phyloP scores from a whole-genome alignment of 305 asterid species.

The Solanum chacoense region DNA sequence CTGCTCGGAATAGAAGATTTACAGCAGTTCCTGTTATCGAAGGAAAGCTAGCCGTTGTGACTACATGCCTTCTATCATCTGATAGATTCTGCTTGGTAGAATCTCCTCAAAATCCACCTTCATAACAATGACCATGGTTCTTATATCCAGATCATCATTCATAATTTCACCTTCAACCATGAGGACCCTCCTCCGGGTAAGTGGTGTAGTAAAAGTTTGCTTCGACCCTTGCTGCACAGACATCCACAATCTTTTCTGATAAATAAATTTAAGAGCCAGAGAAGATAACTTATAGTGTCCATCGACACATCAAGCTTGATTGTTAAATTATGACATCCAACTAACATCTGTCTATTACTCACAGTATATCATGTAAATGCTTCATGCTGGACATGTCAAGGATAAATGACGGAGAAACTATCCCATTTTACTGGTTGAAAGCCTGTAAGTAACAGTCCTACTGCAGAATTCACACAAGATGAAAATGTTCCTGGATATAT shows the following conservation, averaged over 20 bases:
- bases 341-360: neutral
- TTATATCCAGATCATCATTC: slow-evolving; percentile 65
- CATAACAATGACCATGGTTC: slow-evolving; percentile 76
- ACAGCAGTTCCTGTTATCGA: slow-evolving; percentile 98
- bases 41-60: slow-evolving; percentile 97
- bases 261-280: slow-evolving; percentile 7
- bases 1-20: slow-evolving; percentile 90
- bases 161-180: slow-evolving; percentile 51
- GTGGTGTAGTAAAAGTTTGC: slow-evolving; percentile 48
- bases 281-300: slow-evolving; percentile 1
- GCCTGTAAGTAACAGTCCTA: neutral
- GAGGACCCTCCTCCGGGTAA: slow-evolving; percentile 66
- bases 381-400: neutral
- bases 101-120: slow-evolving; percentile 82
- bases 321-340: neutral
- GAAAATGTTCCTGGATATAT: neutral
- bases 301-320: neutral
- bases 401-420: neutral
- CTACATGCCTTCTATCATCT: slow-evolving; percentile 68
- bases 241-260: slow-evolving; percentile 93
- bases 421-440: neutral
- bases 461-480: neutral
- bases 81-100: slow-evolving; percentile 31
- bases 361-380: neutral
- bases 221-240: slow-evolving; percentile 75